Evolutionary conservation across 495 filamentous ascomycete genomes (phyloP).

Genomic region (Aspergillus mulundensis): DNA sequence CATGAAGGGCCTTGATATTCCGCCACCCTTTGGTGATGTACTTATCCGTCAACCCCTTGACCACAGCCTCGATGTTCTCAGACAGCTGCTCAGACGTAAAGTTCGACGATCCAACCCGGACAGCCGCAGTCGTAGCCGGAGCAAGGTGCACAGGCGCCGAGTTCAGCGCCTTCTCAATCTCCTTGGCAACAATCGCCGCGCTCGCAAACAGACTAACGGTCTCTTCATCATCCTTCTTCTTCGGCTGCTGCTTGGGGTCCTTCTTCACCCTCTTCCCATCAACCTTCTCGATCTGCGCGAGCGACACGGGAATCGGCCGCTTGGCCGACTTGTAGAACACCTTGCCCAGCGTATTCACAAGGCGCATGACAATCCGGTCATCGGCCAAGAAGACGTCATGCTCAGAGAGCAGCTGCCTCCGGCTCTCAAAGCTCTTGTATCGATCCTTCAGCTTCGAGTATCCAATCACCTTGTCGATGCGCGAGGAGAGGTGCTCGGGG

Average conservation of each 20-base stretch:
- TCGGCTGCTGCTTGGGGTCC: constrained; percentile 41
- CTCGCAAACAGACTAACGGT: constrained; percentile 35
- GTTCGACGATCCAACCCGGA: constrained; percentile 67
- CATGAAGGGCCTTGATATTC: constrained; percentile 74
- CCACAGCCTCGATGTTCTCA: constrained; percentile 74
- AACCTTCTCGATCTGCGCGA: constrained; percentile 59
- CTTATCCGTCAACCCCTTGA: constrained; percentile 64
- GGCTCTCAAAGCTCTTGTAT: constrained; percentile 81
- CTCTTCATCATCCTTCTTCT: constrained; percentile 29
- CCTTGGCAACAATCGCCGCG: constrained; percentile 56
- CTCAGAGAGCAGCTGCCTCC: constrained; percentile 75
- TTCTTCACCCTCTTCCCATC: constrained; percentile 63
- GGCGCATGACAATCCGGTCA: constrained; percentile 69
- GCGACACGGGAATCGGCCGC: constrained; percentile 78
- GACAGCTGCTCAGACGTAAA: constrained; percentile 70
- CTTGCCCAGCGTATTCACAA: constrained; percentile 79
- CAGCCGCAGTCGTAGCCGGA: constrained; percentile 57
- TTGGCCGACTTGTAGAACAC: constrained; percentile 82
- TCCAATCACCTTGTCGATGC: constrained; percentile 78
- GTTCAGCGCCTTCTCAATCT: constrained; percentile 66
- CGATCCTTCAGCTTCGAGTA: constrained; percentile 77
- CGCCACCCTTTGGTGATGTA: constrained; percentile 80
- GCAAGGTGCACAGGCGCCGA: constrained; percentile 71
- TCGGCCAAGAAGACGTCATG: constrained; percentile 89
- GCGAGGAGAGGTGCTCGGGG: constrained; percentile 63